Percentiles rank a stretch among this genome's conserved stretches.
These are phyloP conservation scores for Rhizoclosmatium sp. DNA, from an alignment of 192 early-diverging fungal genomes.

Conservation along the genomic window DNA sequence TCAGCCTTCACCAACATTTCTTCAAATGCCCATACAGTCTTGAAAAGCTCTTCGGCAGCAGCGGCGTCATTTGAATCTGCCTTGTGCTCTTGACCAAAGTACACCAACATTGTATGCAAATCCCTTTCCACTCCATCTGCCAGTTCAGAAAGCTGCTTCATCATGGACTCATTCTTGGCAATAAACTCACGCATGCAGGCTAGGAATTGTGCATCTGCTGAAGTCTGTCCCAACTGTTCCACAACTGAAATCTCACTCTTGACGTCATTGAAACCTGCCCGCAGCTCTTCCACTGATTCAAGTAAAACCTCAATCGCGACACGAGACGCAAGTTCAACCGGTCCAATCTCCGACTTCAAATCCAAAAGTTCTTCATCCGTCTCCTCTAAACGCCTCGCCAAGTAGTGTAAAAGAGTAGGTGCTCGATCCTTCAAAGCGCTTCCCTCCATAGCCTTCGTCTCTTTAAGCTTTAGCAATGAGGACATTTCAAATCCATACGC, in stretches of 20 bases:
- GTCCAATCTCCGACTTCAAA: slow-evolving; percentile 54
- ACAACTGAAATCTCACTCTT: slow-evolving; percentile 39
- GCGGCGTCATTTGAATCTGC: slow-evolving; percentile 4
- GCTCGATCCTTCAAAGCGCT: slow-evolving; percentile 28
- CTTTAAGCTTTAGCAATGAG: slow-evolving; percentile 50
- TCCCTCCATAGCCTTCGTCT: slow-evolving; percentile 46
- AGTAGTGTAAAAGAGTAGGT: slow-evolving; percentile 60
- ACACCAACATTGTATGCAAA: slow-evolving; percentile 42
- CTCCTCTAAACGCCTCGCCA: slow-evolving; percentile 48
- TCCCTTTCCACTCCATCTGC: slow-evolving; percentile 44
- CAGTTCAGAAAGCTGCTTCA: slow-evolving; percentile 40
- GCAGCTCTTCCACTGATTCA: slow-evolving; percentile 42
- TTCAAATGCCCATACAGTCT: slow-evolving; percentile 40
- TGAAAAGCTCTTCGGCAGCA: slow-evolving; percentile 51
- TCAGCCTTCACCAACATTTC: slow-evolving; percentile 33
- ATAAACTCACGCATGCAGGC: slow-evolving; percentile 43
- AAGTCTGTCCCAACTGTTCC: slow-evolving; percentile 4
- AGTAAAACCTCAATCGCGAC: slow-evolving; percentile 37
- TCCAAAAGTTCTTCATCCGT: slow-evolving; percentile 45
- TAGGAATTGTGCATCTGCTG: slow-evolving; percentile 42
- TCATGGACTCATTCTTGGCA: slow-evolving; percentile 28
- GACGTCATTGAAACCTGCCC: slow-evolving; percentile 40
- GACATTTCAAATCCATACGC: slow-evolving; percentile 59
- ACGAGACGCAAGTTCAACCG: slow-evolving; percentile 49
- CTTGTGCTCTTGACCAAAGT: slow-evolving; percentile 55